Base-by-base conservation (phyloP, 169 alveolate species). In the Neospora caninum region DNA sequence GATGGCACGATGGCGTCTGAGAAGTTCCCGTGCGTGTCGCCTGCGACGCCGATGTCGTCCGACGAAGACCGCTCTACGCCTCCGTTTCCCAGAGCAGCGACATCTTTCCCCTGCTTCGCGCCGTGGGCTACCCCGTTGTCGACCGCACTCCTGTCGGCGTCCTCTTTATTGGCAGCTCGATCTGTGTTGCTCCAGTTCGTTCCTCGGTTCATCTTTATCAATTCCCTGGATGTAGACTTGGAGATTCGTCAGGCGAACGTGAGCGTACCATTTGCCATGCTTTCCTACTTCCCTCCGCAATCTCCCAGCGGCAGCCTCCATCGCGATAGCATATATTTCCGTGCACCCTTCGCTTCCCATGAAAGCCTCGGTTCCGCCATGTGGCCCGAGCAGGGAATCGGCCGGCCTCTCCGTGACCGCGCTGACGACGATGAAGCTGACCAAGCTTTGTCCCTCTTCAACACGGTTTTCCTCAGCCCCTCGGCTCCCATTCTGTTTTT, bases 161-260 rank as follows among this genome's bases (percentile, higher is more conserved):
- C 54, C 29, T 82, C 88, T 25, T 18, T 82, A 27, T 41, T 82
- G 88, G 0, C 88, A 6, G 88, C 88, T 16, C 54, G 54, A 38
- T 82, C 88, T 2, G 88, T 82, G 36, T 34, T 42, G 43, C 88
- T 82, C 54, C 88, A 82, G 64, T 27, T 38, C 34, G 54, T 82
- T 6, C 88, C 88, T 10, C 88, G 88, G 34, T 82, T 82, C 39
- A 64, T 82, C 29, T 82, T 82, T 34, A 82, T 82, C 34, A 82
- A 82, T 39, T n/a, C 88, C 16, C 39, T 42, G 25, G 29, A 82
- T 13, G 38, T 82, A 7, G 88, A 82, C 64, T 42, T 82, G 39
- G 88, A 82, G 43, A 82, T 82, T 34, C 88, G 88, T 4, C 88
- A 82, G 64, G 88, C 88, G 16, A 64, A 64, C 31, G 73, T 64